phyloP scores from a whole-genome alignment of 768 basidiomycete genomes.

The Suillus bovinus region DNA sequence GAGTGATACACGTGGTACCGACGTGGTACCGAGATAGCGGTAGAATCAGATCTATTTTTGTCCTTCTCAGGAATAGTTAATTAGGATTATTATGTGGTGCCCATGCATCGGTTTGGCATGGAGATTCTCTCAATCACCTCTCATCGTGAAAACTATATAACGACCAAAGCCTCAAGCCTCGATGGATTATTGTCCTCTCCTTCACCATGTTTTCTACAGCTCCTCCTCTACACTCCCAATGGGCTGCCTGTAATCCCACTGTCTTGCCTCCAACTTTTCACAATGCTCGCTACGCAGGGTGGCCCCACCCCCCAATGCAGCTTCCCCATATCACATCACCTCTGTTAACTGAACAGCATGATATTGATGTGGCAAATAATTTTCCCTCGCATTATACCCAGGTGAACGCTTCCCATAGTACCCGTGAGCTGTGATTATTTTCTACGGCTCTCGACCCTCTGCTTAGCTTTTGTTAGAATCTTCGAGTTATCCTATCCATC shows the following conservation, averaged over 20 bases:
- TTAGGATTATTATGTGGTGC: too few species aligned
- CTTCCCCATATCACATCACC: not conserved
- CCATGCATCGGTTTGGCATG: too few species aligned
- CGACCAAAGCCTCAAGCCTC: too few species aligned
- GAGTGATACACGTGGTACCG: too few species aligned
- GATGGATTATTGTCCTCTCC: not conserved
- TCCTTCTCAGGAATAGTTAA: too few species aligned
- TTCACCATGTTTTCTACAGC: not conserved
- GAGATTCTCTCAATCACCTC: too few species aligned
- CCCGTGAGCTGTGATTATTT: slow-evolving; percentile 1
- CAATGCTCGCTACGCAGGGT: slow-evolving; percentile 3
- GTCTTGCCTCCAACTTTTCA: not conserved
- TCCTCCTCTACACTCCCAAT: not conserved
- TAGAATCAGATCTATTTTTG: too few species aligned
- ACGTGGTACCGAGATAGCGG: too few species aligned
- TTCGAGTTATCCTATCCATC: not conserved
- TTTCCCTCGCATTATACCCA: not conserved
- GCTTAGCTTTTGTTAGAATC: not conserved
- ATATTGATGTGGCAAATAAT: not conserved
- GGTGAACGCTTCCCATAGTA: not conserved
- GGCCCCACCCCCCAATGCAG: not conserved
- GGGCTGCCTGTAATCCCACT: not conserved
- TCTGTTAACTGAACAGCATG: too few species aligned
- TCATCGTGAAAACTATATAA: too few species aligned
- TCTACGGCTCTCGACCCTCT: not conserved